Conservation (phyloP, 176 grass and related monocot species). For the Tillandsia leiboldiana region DNA sequence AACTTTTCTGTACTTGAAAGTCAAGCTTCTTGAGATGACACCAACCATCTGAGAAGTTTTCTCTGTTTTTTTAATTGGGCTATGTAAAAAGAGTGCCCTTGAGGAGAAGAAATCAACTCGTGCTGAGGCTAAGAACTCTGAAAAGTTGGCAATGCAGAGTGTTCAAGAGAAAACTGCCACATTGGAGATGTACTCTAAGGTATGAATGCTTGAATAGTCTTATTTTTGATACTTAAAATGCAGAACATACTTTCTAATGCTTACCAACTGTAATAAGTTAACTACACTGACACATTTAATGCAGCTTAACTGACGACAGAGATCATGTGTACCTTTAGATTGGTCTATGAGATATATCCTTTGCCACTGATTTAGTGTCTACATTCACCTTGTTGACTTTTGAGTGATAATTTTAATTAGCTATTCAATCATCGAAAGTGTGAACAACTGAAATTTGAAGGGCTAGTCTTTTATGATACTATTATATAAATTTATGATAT, state of each 20-base stretch:
- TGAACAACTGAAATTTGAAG: no score
- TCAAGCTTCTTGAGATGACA: background rate
- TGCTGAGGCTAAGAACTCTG: slow-evolving; percentile 45
- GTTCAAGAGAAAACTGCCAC: slow-evolving; percentile 52
- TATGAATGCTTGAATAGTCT: slow-evolving; percentile 9
- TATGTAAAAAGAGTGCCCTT: slow-evolving; percentile 36
- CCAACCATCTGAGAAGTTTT: background rate
- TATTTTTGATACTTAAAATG: background rate
- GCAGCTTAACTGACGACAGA: background rate
- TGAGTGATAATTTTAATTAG: no score
- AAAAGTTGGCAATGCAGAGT: slow-evolving; percentile 51
- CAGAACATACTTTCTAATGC: background rate
- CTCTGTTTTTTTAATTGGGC: slow-evolving; percentile 14
- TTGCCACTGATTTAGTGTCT: no score
- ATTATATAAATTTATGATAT: no score
- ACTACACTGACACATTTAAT: background rate
- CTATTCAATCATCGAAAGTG: no score
- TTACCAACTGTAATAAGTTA: background rate
- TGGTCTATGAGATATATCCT: no score
- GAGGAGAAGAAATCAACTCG: slow-evolving; percentile 63
- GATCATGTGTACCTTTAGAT: background rate
- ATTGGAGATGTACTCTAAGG: slow-evolving; percentile 64
- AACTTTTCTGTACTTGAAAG: background rate
- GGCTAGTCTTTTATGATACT: no score
- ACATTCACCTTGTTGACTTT: no score